Conservation (phyloP, 2,329 filamentous ascomycete species). For the Aureobasidium leucospermi region DNA sequence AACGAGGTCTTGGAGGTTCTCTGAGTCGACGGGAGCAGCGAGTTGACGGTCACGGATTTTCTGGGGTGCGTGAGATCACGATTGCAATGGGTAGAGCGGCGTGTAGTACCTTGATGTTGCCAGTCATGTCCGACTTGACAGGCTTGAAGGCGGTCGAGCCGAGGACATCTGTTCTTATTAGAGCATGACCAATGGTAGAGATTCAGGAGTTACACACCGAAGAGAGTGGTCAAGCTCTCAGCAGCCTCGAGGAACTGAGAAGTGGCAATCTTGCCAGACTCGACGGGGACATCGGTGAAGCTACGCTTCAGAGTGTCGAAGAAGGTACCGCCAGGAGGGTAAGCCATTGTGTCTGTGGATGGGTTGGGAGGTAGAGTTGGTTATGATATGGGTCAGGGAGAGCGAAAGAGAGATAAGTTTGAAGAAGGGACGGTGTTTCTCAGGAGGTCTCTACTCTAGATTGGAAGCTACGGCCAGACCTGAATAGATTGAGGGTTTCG, state of each 20-base stretch:
- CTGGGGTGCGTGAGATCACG: constrained; percentile 37
- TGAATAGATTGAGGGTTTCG: neutral
- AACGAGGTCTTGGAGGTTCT: constrained; percentile 77
- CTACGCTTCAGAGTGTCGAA: constrained; percentile 78
- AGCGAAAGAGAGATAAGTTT: neutral
- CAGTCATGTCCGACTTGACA: constrained; percentile 84
- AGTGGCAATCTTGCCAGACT: constrained; percentile 67
- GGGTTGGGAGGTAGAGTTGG: neutral
- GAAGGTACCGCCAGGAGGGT: constrained; percentile 65
- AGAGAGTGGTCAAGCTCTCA: constrained; percentile 78
- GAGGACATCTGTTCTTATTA: constrained; percentile 44
- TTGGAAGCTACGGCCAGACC: neutral
- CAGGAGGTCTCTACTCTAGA: neutral
- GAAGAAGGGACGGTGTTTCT: neutral
- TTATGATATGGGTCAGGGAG: neutral
- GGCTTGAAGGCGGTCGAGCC: constrained; percentile 71
- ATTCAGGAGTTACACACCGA: constrained; percentile 51
- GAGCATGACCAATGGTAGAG: neutral
- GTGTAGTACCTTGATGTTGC: constrained; percentile 72
- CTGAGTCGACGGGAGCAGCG: constrained; percentile 69
- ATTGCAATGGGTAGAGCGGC: neutral
- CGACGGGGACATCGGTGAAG: constrained; percentile 75
- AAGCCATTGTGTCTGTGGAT: constrained; percentile 17
- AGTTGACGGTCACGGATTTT: constrained; percentile 83
- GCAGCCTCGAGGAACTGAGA: constrained; percentile 85